phyloP scores from a whole-genome alignment of 1,139 yeast species.

The Yamadazyma trypodendri region DNA sequence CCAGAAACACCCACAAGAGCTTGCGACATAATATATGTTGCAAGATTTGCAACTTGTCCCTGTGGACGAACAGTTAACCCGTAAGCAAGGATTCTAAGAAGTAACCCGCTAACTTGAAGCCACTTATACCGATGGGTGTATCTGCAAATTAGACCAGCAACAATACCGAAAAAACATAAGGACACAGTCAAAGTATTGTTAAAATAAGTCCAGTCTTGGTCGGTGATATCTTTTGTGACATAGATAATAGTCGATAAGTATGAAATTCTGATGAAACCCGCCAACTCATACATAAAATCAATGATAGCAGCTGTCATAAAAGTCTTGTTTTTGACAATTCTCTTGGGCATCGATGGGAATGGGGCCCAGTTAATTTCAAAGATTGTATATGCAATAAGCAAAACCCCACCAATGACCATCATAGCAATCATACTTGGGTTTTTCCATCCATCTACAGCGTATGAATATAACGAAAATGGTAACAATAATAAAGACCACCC shows the following conservation, averaged over 20 bases:
- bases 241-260: slow-evolving; percentile 15
- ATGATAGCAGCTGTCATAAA: slow-evolving; percentile 25
- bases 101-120: slow-evolving; percentile 25
- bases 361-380: slow-evolving; percentile 28
- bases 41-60: slow-evolving; percentile 19
- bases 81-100: slow-evolving; percentile 26
- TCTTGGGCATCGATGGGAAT: slow-evolving; percentile 31
- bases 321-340: slow-evolving; percentile 29
- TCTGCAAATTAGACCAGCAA: slow-evolving; percentile 29
- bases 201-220: slow-evolving; percentile 30
- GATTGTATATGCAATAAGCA: slow-evolving; percentile 22
- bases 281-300: slow-evolving; percentile 15
- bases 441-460: slow-evolving; percentile 27
- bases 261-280: slow-evolving; percentile 19
- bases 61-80: slow-evolving; percentile 22
- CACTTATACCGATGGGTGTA: slow-evolving; percentile 29
- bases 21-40: slow-evolving; percentile 19
- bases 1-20: slow-evolving; percentile 31
- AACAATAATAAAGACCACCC: slow-evolving; percentile 33
- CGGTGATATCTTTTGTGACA: slow-evolving; percentile 24
- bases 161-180: slow-evolving; percentile 30
- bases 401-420: slow-evolving; percentile 31
- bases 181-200: slow-evolving; percentile 31
- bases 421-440: slow-evolving; percentile 39
- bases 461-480: slow-evolving; percentile 30